These are phyloP conservation scores for Tylopilus intermedius DNA, from an alignment of 768 basidiomycete species.

Conservation along the genomic window DNA sequence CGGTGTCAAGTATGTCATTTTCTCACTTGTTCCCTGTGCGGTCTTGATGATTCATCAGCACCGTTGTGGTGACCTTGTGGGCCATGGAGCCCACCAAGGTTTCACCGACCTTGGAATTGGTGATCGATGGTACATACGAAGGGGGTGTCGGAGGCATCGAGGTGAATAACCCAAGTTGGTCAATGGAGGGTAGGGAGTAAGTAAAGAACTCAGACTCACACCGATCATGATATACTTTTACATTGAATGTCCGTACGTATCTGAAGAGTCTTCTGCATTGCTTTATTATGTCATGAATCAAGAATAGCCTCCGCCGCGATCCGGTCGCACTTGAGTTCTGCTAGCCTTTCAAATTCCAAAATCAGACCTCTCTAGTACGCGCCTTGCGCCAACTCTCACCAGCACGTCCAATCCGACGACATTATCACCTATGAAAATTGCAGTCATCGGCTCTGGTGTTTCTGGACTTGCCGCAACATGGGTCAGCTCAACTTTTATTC, in stretches of 20 bases:
- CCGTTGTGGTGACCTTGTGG: conserved; percentile 66
- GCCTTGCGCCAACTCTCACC: too few relatives aligned
- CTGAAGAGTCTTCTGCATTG: not conserved
- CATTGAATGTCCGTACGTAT: not conserved
- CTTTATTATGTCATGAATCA: too few relatives aligned
- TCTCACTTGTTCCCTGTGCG: not conserved
- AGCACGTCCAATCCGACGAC: not conserved
- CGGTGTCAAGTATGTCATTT: conserved; percentile 53
- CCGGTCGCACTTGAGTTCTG: too few relatives aligned
- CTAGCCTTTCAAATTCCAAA: not conserved
- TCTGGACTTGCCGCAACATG: conserved; percentile 75
- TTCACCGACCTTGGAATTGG: conserved; percentile 49
- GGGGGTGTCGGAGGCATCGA: conserved; percentile 60
- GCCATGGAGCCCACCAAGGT: conserved; percentile 48
- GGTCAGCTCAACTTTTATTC: conserved; percentile 36
- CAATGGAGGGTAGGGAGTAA: conserved; percentile 21
- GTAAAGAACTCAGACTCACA: not conserved
- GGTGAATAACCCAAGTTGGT: conserved; percentile 59
- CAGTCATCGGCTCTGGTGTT: conserved; percentile 74
- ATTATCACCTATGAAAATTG: conserved; percentile 38
- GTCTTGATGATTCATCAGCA: conserved; percentile 31
- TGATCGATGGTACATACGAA: conserved; percentile 53
- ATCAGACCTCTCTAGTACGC: not conserved
- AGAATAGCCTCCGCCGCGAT: not conserved
- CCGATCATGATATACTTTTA: not conserved